phyloP scores from a whole-genome alignment of 768 basidiomycete genomes.

The Arthromyces matolae region DNA sequence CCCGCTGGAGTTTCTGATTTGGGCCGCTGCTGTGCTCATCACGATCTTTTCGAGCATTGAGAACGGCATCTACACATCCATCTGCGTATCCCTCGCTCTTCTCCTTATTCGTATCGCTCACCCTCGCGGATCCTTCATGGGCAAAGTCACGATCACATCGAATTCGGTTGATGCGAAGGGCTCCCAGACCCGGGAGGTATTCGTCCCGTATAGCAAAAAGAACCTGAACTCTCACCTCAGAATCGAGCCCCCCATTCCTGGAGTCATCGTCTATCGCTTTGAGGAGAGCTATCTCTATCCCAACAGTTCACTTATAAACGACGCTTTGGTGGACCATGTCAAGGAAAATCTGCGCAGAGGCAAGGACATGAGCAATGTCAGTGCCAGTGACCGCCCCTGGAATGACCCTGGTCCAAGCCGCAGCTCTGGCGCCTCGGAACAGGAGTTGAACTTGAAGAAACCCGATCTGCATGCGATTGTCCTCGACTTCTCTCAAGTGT shows the following conservation, averaged over 20 bases:
- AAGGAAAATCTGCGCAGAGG: conserved; percentile 75
- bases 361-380: conserved; percentile 62
- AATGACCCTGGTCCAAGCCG: conserved; percentile 82
- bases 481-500: conserved; percentile 86
- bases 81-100: conserved; percentile 73
- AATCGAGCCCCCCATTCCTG: conserved; percentile 76
- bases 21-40: conserved; percentile 80
- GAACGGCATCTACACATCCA: conserved; percentile 86
- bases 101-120: conserved; percentile 84
- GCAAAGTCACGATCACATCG: conserved; percentile 63
- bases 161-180: conserved; percentile 29
- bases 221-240: conserved; percentile 67
- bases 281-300: conserved; percentile 90
- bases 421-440: conserved; percentile 43
- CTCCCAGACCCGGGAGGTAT: conserved; percentile 64
- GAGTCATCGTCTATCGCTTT: conserved; percentile 87
- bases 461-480: conserved; percentile 83
- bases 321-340: conserved; percentile 75
- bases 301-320: conserved; percentile 67
- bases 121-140: conserved; percentile 89
- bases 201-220: conserved; percentile 65
- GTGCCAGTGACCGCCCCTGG: conserved; percentile 80
- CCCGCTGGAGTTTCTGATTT: conserved; percentile 90
- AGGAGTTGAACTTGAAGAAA: conserved; percentile 45
- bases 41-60: conserved; percentile 95